Percentiles rank a stretch among this genome's conserved stretches.
These are phyloP conservation scores for Monilinia vaccinii-corymbosi DNA, from an alignment of 2,329 filamentous ascomycete genomes.

Conservation along the genomic window DNA sequence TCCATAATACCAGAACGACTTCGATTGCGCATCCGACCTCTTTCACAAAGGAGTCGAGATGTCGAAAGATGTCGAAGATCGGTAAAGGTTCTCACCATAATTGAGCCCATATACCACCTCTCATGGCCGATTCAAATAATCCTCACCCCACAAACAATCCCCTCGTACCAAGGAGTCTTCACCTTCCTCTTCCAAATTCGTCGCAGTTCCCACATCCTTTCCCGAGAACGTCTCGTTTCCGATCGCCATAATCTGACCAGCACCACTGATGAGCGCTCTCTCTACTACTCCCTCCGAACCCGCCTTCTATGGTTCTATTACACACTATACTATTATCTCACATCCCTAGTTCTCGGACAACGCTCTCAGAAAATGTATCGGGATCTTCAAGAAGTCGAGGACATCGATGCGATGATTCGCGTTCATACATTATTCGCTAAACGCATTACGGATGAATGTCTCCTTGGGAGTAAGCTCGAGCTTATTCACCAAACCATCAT, in stretches of 20 bases:
- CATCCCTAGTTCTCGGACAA: slow-evolving; percentile 59
- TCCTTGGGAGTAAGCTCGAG: slow-evolving; percentile 58
- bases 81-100: slow-evolving; percentile 50
- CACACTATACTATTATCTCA: slow-evolving; percentile 66
- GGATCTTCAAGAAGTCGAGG: slow-evolving; percentile 50
- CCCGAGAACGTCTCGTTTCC: slow-evolving; percentile 40
- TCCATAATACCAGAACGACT: slow-evolving; percentile 53
- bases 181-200: slow-evolving; percentile 70
- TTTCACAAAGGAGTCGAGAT: slow-evolving; percentile 32
- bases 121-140: slow-evolving; percentile 63
- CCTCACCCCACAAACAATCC: slow-evolving; percentile 54
- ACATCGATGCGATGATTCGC: slow-evolving; percentile 73
- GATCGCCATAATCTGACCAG: slow-evolving; percentile 33
- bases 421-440: slow-evolving; percentile 57
- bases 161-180: slow-evolving; percentile 62
- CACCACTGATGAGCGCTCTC: slow-evolving; percentile 35
- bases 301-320: slow-evolving; percentile 71
- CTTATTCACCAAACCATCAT: slow-evolving; percentile 66
- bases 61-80: slow-evolving; percentile 44
- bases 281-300: slow-evolving; percentile 54
- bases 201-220: slow-evolving; percentile 59
- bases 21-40: slow-evolving; percentile 43
- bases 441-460: slow-evolving; percentile 55
- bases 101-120: slow-evolving; percentile 62
- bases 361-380: slow-evolving; percentile 46